phyloP scores from a whole-genome alignment of 2,329 filamentous ascomycete genomes.

The Hypocrella siamensis region DNA sequence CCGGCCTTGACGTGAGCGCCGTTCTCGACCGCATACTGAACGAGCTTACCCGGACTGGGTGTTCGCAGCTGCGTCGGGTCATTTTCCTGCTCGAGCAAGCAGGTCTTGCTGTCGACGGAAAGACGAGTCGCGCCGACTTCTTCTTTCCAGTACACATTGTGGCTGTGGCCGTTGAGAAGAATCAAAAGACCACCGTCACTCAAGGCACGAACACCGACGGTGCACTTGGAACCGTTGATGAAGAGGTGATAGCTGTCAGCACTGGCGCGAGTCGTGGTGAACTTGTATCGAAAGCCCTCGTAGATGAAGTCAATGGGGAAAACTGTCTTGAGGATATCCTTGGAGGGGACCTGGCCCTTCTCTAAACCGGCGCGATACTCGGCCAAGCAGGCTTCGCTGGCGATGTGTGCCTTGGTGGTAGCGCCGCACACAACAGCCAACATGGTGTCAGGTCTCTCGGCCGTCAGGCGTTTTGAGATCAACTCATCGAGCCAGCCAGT shows the following conservation, averaged over 20 bases:
- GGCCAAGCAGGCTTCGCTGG: conserved; percentile 75
- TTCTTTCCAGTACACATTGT: conserved; percentile 99
- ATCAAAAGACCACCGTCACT: conserved; percentile 89
- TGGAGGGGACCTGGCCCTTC: conserved; percentile 93
- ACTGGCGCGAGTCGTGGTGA: conserved; percentile 87
- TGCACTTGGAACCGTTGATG: conserved; percentile 96
- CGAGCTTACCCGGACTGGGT: conserved; percentile 89
- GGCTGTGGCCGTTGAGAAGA: conserved; percentile 78
- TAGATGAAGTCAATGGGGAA: conserved; percentile 99
- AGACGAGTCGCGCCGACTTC: conserved; percentile 90
- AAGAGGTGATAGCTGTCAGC: conserved; percentile 92
- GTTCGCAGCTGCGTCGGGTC: conserved; percentile 94
- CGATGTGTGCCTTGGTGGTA: conserved; percentile 83
- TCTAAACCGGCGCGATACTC: conserved; percentile 83
- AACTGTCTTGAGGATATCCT: conserved; percentile 93
- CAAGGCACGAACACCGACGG: conserved; percentile 80
- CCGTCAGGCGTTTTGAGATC: conserved; percentile 93
- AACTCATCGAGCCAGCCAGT: conserved; percentile 98
- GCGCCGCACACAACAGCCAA: conserved; percentile 93
- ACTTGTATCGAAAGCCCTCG: conserved; percentile 91
- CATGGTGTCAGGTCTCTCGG: conserved; percentile 84
- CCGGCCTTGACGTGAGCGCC: conserved; percentile 85
- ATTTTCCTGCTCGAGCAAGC: conserved; percentile 94
- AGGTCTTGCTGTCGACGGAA: conserved; percentile 96
- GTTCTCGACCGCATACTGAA: conserved; percentile 95